These are phyloP conservation scores for Prillingera fragicola DNA, from an alignment of 1,284 basidiomycete genomes.

Conservation along the genomic window DNA sequence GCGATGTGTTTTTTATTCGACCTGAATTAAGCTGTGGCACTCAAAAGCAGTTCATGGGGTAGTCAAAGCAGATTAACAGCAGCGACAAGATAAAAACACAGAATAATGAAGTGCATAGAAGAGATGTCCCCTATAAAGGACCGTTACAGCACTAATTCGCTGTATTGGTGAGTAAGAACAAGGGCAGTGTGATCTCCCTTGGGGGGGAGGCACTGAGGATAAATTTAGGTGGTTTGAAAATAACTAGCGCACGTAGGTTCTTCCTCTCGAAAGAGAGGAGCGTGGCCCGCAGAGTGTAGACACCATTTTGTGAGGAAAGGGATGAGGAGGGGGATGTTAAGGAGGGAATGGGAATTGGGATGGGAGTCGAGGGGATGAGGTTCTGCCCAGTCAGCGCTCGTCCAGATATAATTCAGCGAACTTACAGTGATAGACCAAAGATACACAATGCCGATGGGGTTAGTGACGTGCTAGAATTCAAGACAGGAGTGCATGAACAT, in stretches of 20 bases:
- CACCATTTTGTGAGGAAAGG: constrained; percentile 7
- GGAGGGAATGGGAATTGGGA: background rate
- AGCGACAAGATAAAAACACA: no score
- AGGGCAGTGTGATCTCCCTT: constrained; percentile 10
- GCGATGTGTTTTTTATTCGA: no score
- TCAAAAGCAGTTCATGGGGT: no score
- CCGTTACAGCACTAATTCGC: no score
- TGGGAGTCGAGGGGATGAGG: background rate
- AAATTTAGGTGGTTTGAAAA: constrained; percentile 23
- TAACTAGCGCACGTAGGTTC: constrained; percentile 15
- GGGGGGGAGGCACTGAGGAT: constrained; percentile 11
- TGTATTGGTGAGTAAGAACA: constrained; percentile 25
- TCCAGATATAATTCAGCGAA: background rate
- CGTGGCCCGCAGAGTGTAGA: constrained; percentile 10
- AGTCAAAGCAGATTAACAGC: no score
- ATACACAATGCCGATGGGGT: background rate
- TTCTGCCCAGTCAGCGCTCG: background rate
- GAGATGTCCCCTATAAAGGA: no score
- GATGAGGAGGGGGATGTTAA: background rate
- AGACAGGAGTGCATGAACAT: constrained; percentile 7
- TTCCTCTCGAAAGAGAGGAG: constrained; percentile 14
- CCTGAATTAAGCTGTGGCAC: no score
- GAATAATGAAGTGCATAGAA: no score
- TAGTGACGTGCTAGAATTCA: background rate
- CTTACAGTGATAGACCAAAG: constrained; percentile 2